Percentiles rank a stretch among this genome's conserved stretches.
These are phyloP conservation scores for Quercus tomentella DNA, from an alignment of 331 rosid species.

Conservation along the genomic window DNA sequence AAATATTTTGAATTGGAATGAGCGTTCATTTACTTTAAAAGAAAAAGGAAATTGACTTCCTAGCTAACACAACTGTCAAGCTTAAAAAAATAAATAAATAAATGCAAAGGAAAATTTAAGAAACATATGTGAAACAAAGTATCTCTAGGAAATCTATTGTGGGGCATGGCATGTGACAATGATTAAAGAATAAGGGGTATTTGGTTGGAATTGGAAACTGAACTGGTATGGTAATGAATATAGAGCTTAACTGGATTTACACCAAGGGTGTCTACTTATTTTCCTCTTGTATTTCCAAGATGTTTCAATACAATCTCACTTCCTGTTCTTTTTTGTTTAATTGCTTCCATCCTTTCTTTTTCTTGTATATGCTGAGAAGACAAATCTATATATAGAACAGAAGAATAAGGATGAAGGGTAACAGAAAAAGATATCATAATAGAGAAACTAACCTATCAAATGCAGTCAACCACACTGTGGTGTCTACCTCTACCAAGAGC, in stretches of 20 bases:
- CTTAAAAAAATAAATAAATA: not conserved
- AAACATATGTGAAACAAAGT: not conserved
- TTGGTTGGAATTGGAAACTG: not conserved
- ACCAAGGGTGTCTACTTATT: not conserved
- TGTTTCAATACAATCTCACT: not conserved
- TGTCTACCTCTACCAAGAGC: not conserved
- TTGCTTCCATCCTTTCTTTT: not conserved
- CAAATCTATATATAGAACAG: not conserved
- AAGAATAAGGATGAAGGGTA: not conserved
- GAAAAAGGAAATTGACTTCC: not conserved
- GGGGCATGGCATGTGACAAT: too few species aligned
- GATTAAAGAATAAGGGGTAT: not conserved
- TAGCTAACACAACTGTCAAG: not conserved
- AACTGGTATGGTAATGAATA: not conserved
- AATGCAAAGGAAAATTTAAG: not conserved
- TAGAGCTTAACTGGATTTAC: not conserved
- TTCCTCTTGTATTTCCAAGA: not conserved
- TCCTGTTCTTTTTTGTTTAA: not conserved
- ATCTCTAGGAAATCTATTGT: not conserved
- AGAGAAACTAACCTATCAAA: not conserved
- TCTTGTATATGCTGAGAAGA: not conserved
- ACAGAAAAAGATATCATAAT: not conserved
- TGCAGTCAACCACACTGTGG: not conserved
- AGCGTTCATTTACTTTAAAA: not conserved
- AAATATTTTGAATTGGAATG: not conserved